These are phyloP conservation scores for Diphasiastrum complanatum DNA, from an alignment of 83 land plant species.

Conservation along the genomic window DNA sequence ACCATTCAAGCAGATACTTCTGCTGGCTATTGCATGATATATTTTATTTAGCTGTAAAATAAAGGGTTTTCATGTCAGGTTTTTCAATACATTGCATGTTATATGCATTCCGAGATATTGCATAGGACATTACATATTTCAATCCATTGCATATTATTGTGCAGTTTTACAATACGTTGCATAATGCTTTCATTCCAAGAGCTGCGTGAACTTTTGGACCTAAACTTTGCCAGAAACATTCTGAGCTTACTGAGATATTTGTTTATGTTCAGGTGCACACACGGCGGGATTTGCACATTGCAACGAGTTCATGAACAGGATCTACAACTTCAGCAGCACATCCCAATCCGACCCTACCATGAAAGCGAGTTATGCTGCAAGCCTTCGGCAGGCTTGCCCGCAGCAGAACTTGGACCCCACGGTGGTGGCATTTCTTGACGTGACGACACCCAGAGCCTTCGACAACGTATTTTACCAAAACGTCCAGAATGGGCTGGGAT, in stretches of 20 bases:
- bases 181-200: too few relatives aligned
- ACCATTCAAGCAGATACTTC: too few relatives aligned
- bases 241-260: too few relatives aligned
- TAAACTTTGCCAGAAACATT: too few relatives aligned
- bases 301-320: conserved; percentile 10
- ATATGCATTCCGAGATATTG: too few relatives aligned
- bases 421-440: conserved; percentile 5
- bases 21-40: too few relatives aligned
- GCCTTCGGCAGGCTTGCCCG: conserved; percentile 3
- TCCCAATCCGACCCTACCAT: conserved; percentile 6
- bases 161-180: too few relatives aligned
- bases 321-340: conserved; percentile 10
- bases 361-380: background rate
- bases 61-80: too few relatives aligned
- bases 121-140: too few relatives aligned
- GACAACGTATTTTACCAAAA: conserved; percentile 10
- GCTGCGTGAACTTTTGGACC: too few relatives aligned
- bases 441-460: background rate
- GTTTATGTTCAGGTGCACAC: conserved; percentile 13
- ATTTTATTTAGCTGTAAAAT: too few relatives aligned
- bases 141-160: background rate
- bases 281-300: conserved; percentile 12
- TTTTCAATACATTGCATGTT: too few relatives aligned
- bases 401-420: conserved; percentile 1
- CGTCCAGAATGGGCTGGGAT: background rate